Base-by-base conservation (phyloP, 2,329 filamentous ascomycete genomes). In the Phialocephala sp. region DNA sequence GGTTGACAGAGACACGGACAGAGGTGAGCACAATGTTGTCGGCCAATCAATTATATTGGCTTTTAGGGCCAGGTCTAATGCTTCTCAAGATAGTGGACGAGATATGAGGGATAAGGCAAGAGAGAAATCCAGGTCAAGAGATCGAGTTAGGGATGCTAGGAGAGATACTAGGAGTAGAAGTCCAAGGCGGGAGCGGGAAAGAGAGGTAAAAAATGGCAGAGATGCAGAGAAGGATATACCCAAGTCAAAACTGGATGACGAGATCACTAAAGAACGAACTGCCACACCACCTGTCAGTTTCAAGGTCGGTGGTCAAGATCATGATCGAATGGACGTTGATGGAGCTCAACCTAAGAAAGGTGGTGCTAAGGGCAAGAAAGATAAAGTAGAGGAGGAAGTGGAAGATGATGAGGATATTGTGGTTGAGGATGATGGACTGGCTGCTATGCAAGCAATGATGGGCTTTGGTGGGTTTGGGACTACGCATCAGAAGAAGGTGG, bases 401-500 rank as follows among this genome's bases (percentile, higher is more conserved):
- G 81, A 84, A 18, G 84, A 86, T 11, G 80, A 81, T 11, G 80
- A 83, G 20, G 85, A 85, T 47, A 79, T 84, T 35, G 74, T 83
- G 18, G 80, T 83, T 59, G 85, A 85, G 63, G 91, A 94, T 68
- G 89, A 90, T 68, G 87, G 89, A 60, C 82, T 91, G 75, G 87
- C 85, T 63, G 86, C 87, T 66, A 94, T 98, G 90, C 84, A 89
- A 72, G 89, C 89, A 59, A 88, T 94, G 82, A 94, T 99, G 91
- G 95, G 95, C 1, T 97, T 99, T 75, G 88, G 88, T 20, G 87
- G 85, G 0, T 99, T 98, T 79, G 89, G 89, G 65, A 89, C 88
- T 27, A 98, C 95, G 22, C 96, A 98, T 79, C 88, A 91, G 66
- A 93, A 91, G 62, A 96, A 97, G 76, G 89, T 99, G 1, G 85